phyloP scores from a whole-genome alignment of 768 basidiomycete genomes.

The Antrodiella citrinella region DNA sequence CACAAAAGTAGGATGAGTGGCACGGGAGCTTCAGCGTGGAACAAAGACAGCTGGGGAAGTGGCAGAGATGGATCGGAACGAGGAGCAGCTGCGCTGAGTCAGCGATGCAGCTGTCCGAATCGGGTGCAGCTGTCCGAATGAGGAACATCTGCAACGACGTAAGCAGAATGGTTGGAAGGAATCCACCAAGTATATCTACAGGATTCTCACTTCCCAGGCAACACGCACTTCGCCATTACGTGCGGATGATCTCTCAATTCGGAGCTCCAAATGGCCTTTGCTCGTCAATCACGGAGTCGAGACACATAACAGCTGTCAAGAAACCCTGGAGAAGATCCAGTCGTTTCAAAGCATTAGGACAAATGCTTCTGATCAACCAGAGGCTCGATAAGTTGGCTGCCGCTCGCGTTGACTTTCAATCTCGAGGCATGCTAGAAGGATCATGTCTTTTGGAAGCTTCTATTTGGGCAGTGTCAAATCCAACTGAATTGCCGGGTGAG shows the following conservation, averaged over 20 bases:
- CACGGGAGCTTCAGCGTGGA: too few species aligned
- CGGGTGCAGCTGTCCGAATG: too few species aligned
- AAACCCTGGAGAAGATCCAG: constrained; percentile 17
- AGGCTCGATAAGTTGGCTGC: constrained; percentile 21
- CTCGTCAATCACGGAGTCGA: constrained; percentile 20
- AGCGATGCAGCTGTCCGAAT: too few species aligned
- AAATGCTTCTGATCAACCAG: constrained; percentile 19
- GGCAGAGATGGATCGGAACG: too few species aligned
- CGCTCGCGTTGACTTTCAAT: constrained; percentile 9
- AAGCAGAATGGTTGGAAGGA: too few species aligned
- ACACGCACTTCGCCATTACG: constrained; percentile 14
- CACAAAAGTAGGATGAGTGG: too few species aligned
- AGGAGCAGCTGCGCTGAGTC: too few species aligned
- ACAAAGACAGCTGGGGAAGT: too few species aligned
- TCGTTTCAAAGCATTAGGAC: constrained; percentile 11
- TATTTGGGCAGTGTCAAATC: too few species aligned
- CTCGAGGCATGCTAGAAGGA: constrained; percentile 10
- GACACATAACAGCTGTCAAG: constrained; percentile 21
- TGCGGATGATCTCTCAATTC: constrained; percentile 9
- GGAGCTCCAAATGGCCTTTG: constrained; percentile 20
- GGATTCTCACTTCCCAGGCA: constrained; percentile 14
- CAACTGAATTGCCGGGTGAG: too few species aligned
- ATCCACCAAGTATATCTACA: too few species aligned
- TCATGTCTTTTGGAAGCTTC: background rate
- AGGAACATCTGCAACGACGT: too few species aligned